Evolutionary conservation across 345 rosid species (phyloP), one percentile per base, ranked within the genome.

Genomic region (Hevea brasiliensis): DNA sequence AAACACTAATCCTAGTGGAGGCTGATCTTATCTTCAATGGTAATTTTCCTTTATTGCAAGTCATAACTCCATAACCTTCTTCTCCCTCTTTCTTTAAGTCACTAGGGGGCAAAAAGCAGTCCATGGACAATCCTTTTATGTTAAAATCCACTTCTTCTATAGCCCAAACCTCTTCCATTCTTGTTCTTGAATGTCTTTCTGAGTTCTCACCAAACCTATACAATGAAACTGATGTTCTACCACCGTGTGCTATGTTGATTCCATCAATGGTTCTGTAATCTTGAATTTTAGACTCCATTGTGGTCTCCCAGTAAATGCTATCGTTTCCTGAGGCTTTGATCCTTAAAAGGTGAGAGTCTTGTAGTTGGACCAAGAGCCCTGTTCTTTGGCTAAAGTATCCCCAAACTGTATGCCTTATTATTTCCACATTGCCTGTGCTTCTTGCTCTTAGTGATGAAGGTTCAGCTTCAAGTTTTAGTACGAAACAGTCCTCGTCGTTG

Each of bases 81-180:
- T 92, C 90, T 35, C 86, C 96, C 59, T 87, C 94, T 17, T 85
- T 88, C 83, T 86, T 95, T 67, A 92, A 69, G 67, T 95, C 99
- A 63, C 89, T 83, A 9, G 99, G 99, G 1, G 98, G 97, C 74
- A 95, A 81, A 81, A 95, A 95, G 78, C 96, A 92, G 41, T 95
- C 99, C 85, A 83, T 88, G 0, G 93, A 85, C 81, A 95, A 68
- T 18, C 99, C 99, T n/a, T 86, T 84, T 0, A 95, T 87, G 81
- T 95, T 95, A 73, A 95, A 95, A 68, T 92, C 99, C 60, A 92
- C 84, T 77, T 95, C 99, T 72, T 95, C 98, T 20, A 95, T 95
- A 10, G 79, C 71, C 99, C 99, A 95, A 6, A 76, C 68, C 83
- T 95, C 99, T 71, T 95, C 99, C 96, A 95, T 91, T 61, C 89